Conservation (phyloP, 805 yeast species). For the Candida insectalens region DNA sequence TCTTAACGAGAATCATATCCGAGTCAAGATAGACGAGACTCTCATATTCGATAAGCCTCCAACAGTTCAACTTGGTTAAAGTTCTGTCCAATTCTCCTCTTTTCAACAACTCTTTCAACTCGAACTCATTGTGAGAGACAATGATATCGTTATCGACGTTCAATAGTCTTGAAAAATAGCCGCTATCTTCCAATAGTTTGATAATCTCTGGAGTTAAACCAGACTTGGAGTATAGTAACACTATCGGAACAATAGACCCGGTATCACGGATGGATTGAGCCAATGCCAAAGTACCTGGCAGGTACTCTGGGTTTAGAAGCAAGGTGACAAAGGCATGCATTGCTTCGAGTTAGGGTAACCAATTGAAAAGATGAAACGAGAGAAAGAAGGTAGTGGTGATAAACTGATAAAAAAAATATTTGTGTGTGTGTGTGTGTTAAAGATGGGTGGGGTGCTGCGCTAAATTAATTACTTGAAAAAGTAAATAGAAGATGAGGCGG, state of each 20-base stretch:
- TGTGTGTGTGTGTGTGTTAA: neutral
- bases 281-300: slow-evolving; percentile 28
- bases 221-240: slow-evolving; percentile 15
- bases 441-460: no score
- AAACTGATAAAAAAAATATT: neutral
- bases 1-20: slow-evolving; percentile 37
- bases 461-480: no score
- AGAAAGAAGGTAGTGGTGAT: no score
- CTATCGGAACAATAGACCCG: slow-evolving; percentile 11
- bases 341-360: neutral
- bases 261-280: slow-evolving; percentile 17
- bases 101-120: slow-evolving; percentile 14
- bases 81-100: slow-evolving; percentile 26
- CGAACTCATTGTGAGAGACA: slow-evolving; percentile 10
- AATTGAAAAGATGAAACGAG: no score
- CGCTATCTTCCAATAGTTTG: slow-evolving; percentile 5
- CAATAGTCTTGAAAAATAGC: slow-evolving; percentile 11
- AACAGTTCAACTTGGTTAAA: slow-evolving; percentile 45
- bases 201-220: slow-evolving; percentile 9
- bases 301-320: slow-evolving; percentile 23
- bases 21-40: slow-evolving; percentile 53
- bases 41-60: slow-evolving; percentile 35
- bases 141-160: slow-evolving; percentile 16
- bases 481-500: no score
- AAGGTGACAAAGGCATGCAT: slow-evolving; percentile 20